A percentile compares a stretch with the other conserved stretches of the same genome.
phyloP scores from a whole-genome alignment of 495 filamentous ascomycete species.

The Podospora pseudopauciseta region DNA sequence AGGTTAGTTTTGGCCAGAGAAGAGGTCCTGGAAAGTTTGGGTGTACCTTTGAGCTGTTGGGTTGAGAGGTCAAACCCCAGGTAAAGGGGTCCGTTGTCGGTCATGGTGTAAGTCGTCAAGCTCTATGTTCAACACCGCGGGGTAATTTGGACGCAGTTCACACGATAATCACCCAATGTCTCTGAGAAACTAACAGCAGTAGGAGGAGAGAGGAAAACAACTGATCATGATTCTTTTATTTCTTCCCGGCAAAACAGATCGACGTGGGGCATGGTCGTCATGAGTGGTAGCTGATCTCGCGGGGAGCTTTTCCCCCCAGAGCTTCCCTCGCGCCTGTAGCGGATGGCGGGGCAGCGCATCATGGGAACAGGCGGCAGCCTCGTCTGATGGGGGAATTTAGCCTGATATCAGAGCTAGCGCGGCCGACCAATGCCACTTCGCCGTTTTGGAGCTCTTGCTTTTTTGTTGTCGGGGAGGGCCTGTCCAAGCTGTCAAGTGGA shows the following conservation, averaged over 20 bases:
- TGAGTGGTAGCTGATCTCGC: not conserved
- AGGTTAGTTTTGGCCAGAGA: slow-evolving; percentile 4
- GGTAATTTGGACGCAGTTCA: not conserved
- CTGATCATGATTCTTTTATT: not conserved
- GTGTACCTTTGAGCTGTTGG: slow-evolving; percentile 83
- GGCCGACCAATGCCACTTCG: slow-evolving; percentile 23
- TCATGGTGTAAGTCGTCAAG: slow-evolving; percentile 37
- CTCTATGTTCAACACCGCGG: not conserved
- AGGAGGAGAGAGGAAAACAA: not conserved
- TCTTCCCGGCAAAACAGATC: not conserved
- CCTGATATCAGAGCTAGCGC: slow-evolving; percentile 18
- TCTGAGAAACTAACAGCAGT: not conserved
- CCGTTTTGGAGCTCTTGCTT: not conserved
- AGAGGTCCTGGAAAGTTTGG: not conserved
- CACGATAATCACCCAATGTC: not conserved
- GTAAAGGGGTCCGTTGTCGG: slow-evolving; percentile 61
- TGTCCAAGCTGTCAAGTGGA: not conserved
- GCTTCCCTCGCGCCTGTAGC: not conserved
- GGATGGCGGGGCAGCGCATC: slow-evolving; percentile 4
- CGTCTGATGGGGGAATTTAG: slow-evolving; percentile 25
- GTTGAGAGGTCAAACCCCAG: slow-evolving; percentile 95
- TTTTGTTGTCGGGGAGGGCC: not conserved
- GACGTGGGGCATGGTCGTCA: slow-evolving; percentile 17
- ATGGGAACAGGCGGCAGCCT: slow-evolving; percentile 22
- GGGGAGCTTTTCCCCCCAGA: not conserved